Base-by-base conservation (phyloP, 345 rosid genomes). In the Salix viminalis region DNA sequence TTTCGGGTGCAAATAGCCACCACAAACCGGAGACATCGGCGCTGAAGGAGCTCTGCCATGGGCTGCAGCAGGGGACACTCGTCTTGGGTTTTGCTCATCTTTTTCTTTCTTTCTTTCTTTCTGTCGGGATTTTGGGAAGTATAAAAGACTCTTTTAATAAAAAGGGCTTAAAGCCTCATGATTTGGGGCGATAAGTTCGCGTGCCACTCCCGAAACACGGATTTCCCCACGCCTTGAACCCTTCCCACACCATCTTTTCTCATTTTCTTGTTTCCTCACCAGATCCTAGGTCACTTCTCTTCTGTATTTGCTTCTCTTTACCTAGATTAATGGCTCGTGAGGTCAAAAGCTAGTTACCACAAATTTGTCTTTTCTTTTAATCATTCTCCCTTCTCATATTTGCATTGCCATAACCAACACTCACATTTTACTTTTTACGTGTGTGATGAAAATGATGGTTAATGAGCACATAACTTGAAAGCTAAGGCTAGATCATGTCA, bases 11-110 rank as follows among this genome's bases (percentile, higher is more conserved):
- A 44, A 80, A 36, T 48, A 37, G 70, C 73, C 54, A 77, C 74
- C 77, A 73, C 86, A 78, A 72, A 83, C 88, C 89, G 86, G 87
- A 85, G 90, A 89, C 92, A 87, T 81, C 92, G 92, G 92, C 89
- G 92, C 79, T 74, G 81, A 87, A 87, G 84, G 67, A 80, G 89
- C 81, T 82, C 83, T 85, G 87, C 86, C 86, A 83, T 85, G 90
- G 87, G 83, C 83, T 62, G 78, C 84, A 69, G 37, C 60, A 66
- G 89, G 90, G 81, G 82, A 89, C 92, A 89, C 81, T 74, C 77
- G 78, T 83, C 92, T 83, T 76, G 85, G 93, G 84, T 75, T 87
- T 87, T 83, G 85, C 82, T 34, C 37, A 5, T 34, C 37, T 34
- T 73, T 76, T 65, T 28, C 11, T 15, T n/a, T 48, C 24, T 16